Base-by-base conservation (phyloP, 176 grass and related monocot genomes). In the Alloteropsis semialata region DNA sequence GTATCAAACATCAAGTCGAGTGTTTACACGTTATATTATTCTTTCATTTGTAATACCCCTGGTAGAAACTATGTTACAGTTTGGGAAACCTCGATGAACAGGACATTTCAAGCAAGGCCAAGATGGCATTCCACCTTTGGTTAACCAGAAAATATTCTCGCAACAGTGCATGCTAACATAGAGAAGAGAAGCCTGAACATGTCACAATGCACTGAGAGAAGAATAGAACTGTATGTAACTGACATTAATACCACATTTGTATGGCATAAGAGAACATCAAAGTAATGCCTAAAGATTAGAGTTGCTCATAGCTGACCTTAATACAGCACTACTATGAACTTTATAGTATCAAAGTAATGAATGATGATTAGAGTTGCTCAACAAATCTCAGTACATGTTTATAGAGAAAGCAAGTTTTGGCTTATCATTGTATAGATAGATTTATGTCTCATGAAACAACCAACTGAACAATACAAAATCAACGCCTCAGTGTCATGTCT, bases 1-100 rank as follows among this genome's bases (percentile, higher is more conserved):
- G 63, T 71, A 27, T 30, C 60, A 82, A 78, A 37, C 7, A 78
- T 78, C 59, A 15, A 78, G 39, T 81, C 37, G 75, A 81, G 25
- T 58, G 33, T 14, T 7, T 37, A 72, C 5, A 54, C 13, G 50
- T 72, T 56, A 58, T 21, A 79, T 36, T 88, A 12, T 39, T 60
- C 37, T 81, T 58, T 16, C 54, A 65, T 53, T 9, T 74, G 39
- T 33, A 80, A 24, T 12, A 17, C 73, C 68, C 37, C 19, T 72
- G 19, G 41, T 66, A 67, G 48, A 75, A 29, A 56, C 14, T 67
- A 56, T 56, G 49, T 55, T 37, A 29, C 69, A 54, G 50, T 39
- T 68, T 36, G 13, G 9, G 42, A 41, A 46, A 48, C 19, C 72
- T 53, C 25, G 19, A 61, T 63, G 42, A 34, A 56, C 1, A 14